These are phyloP conservation scores for Tulasnella sp. DNA, from an alignment of 768 basidiomycete species.

Conservation along the genomic window DNA sequence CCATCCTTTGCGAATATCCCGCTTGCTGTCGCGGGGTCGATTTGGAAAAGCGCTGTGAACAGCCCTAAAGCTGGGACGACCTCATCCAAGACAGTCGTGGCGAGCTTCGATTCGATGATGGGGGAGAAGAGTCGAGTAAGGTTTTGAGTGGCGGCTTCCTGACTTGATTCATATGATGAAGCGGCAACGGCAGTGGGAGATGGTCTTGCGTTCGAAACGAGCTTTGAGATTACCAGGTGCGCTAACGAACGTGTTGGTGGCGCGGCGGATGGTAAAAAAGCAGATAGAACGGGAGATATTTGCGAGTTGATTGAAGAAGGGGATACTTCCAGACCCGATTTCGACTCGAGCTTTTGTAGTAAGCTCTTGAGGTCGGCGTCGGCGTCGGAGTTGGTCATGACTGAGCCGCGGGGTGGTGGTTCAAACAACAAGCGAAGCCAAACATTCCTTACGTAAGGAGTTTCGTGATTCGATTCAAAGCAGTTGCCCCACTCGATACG, in stretches of 20 bases:
- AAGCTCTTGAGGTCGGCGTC: neutral
- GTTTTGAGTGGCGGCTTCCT: slow-evolving; percentile 45
- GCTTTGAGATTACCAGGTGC: slow-evolving; percentile 62
- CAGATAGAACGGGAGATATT: neutral
- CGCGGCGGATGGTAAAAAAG: neutral
- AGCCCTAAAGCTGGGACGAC: slow-evolving; percentile 58
- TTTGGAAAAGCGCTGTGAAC: slow-evolving; percentile 78
- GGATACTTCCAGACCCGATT: slow-evolving; percentile 12
- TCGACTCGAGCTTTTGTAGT: neutral
- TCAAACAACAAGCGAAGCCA: neutral
- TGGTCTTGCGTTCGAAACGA: slow-evolving; percentile 57
- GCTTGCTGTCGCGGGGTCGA: slow-evolving; percentile 67
- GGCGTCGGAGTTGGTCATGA: neutral
- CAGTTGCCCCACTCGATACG: too few species aligned
- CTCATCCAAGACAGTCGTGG: slow-evolving; percentile 48
- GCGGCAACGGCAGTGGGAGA: slow-evolving; percentile 31
- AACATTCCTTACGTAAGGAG: neutral
- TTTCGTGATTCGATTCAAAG: too few species aligned
- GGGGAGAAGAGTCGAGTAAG: slow-evolving; percentile 53
- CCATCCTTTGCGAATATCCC: slow-evolving; percentile 62
- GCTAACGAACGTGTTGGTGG: slow-evolving; percentile 53
- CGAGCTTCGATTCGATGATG: slow-evolving; percentile 47
- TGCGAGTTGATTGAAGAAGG: neutral
- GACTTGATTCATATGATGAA: slow-evolving; percentile 27
- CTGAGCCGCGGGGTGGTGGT: neutral